Evolutionary conservation across 1,139 yeast genomes (phyloP).

Genomic region (Debaryomyces robertsiae): DNA sequence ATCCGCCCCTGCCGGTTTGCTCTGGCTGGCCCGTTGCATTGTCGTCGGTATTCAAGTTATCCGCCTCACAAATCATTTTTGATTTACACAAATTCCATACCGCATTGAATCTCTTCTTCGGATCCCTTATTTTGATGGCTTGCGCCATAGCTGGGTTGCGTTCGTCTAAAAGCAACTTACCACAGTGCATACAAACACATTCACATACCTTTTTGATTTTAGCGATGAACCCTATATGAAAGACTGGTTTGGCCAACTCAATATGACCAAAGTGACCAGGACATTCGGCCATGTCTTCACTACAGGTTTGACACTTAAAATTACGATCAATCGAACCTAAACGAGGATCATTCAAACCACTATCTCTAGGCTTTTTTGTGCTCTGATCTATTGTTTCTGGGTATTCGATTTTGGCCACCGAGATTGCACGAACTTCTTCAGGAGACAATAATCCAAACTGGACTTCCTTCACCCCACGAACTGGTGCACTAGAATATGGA

Average conservation of each 20-base stretch:
- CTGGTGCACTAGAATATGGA: slow-evolving; percentile 96
- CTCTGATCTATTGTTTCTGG: slow-evolving; percentile 99
- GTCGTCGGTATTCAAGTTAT: slow-evolving; percentile 62
- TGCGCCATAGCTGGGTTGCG: slow-evolving; percentile 83
- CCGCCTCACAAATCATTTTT: slow-evolving; percentile 95
- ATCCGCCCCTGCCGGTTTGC: slow-evolving; percentile 82
- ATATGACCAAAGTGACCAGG: slow-evolving; percentile 99
- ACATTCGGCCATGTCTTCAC: slow-evolving; percentile 98
- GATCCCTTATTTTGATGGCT: slow-evolving; percentile 87
- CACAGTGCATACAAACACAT: slow-evolving; percentile 98
- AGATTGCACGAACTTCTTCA: slow-evolving; percentile 94
- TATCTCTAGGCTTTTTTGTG: slow-evolving; percentile 91
- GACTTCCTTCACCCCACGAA: slow-evolving; percentile 94
- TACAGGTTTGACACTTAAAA: slow-evolving; percentile 97
- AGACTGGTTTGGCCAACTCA: slow-evolving; percentile 96
- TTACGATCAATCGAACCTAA: slow-evolving; percentile 96
- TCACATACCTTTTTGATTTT: slow-evolving; percentile 95
- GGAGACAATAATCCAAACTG: slow-evolving; percentile 98
- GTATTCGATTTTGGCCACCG: slow-evolving; percentile 95
- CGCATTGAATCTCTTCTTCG: slow-evolving; percentile 93
- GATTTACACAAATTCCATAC: slow-evolving; percentile 93
- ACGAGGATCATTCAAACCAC: slow-evolving; percentile 96
- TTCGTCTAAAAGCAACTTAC: slow-evolving; percentile 87
- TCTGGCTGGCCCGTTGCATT: slow-evolving; percentile 38
- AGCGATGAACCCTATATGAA: slow-evolving; percentile 93